Evolutionary conservation across 139 green algal species (phyloP).

Genomic region (Auxenochlorella protothecoides): DNA sequence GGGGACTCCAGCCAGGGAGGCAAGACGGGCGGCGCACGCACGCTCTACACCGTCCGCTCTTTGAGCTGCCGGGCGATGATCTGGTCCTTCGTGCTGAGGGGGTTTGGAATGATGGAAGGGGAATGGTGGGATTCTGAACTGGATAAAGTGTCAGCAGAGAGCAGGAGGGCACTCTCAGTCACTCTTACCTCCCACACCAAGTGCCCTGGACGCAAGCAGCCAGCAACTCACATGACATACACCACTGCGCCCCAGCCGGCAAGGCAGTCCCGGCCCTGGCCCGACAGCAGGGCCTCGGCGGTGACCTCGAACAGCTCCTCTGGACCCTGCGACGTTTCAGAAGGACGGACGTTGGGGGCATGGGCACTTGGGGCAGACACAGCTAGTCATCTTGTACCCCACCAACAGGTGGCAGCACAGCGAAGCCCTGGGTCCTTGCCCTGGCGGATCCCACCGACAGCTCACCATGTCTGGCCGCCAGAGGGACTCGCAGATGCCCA

Average conservation of each 20-base stretch:
- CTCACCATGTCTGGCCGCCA: conserved; percentile 75
- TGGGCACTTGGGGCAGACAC: not conserved
- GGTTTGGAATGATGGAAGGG: not conserved
- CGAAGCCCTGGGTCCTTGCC: not conserved
- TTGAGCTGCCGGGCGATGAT: conserved; percentile 74
- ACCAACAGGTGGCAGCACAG: not conserved
- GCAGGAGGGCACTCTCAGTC: not conserved
- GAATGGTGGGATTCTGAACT: not conserved
- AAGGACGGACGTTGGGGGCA: not conserved
- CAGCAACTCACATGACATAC: conserved; percentile 65
- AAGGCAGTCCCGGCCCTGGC: conserved; percentile 86
- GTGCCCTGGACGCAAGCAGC: too few relatives aligned
- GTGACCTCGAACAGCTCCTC: conserved; percentile 97
- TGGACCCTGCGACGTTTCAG: conserved; percentile 29
- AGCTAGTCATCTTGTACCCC: not conserved
- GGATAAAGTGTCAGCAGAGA: not conserved
- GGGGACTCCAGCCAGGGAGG: not conserved
- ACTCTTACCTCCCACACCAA: not conserved
- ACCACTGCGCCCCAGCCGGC: conserved; percentile 92
- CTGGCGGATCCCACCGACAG: not conserved
- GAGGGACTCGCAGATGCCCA: conserved; percentile 94
- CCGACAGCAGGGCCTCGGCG: conserved; percentile 80
- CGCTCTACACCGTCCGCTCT: conserved; percentile 74
- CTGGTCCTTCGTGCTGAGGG: conserved; percentile 65
- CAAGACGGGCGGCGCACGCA: not conserved